Evolutionary conservation across 108 stramenopile species (phyloP), one percentile per base, ranked within the genome.

Genomic region (Conticribra guillardii): DNA sequence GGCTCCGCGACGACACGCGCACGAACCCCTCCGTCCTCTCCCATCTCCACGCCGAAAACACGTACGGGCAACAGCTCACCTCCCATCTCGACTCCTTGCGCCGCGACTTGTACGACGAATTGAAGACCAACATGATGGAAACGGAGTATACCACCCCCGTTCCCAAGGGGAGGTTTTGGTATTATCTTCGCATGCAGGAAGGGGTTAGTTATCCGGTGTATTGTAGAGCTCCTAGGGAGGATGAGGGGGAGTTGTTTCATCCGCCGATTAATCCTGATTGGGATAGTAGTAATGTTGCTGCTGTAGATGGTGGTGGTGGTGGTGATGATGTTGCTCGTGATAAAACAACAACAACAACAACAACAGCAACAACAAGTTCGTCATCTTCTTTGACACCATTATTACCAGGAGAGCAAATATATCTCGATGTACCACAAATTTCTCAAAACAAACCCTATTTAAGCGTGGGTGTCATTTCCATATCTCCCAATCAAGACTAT

Each of bases 1-100:
- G 97, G 97, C 76, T 98, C 68, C 85, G 97, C 11, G 92, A 96
- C 73, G 93, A 96, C 32, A 67, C 78, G 21, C 87, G 97, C 16
- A 82, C 79, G 21, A 84, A 90, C 27, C 51, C 67, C 19, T 85
- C 89, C 49, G 83, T 98, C 4, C 55, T 97, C 44, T 67, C 77
- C 18, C 94, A 96, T 73, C 69, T 98, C 24, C 62, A 67, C 9
- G 76, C 84, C 8, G 97, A 98, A 79, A 98, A 98, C 73, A 77
- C 59, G 23, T 98, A 93, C 69, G 82, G 88, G 2, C 72, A 85
- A 58, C 61, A 23, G 15, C 44, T 84, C 47, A 94, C 91, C 14
- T 16, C 59, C 14, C 94, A 95, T 70, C 74, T 97, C 44, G 82
- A 70, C 29, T 63, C 21, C 1, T 66, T 97, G 5, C 79, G 82